Evolutionary conservation across 2,329 filamentous ascomycete species (phyloP), one percentile per base, ranked within the genome.

Genomic region (Paecilomyces niveus): DNA sequence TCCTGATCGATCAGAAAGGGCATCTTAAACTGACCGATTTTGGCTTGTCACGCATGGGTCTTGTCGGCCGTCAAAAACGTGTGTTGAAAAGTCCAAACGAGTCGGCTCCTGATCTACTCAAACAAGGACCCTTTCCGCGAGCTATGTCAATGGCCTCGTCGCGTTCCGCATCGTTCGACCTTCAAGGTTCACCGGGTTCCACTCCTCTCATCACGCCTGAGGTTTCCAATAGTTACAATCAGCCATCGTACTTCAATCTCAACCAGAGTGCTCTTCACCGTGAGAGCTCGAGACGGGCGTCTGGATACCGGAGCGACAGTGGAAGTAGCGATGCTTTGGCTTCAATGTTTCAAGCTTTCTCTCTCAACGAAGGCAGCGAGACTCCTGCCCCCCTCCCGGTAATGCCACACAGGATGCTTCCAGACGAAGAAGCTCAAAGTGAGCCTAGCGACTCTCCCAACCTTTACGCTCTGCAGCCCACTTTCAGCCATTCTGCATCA

Each of bases 1-100:
- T 99, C 32, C 83, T 99, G 56, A 99, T 99, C 66, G 95, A 99
- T 70, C 91, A 95, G 67, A 96, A 92, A 68, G 94, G 94, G 1
- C 94, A 99, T 76, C 78, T 99, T 58, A 99, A 99, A 75, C 81
- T 99, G 67, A 99, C 95, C 1, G 94, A 99, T 73, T 99, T 99
- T 77, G 94, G 94, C 61, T 81, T 99, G 26, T 99, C 94, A 11
- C 87, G 94, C 29, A 97, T 99, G 93, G 95, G 94, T 71, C 80
- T 99, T 62, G 89, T 99, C 61, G 94, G 94, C 60, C 89, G 94
- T 67, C 94, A 99, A 76, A 97, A 99, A 78, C 87, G 94, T 67
- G 91, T 93, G 22, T 81, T 97, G 54, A 94, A 77, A 84, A 85
- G 83, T 70, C 80, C 86, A 29, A 85, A 86, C 32, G 93, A 99